Evolutionary conservation across 2,329 filamentous ascomycete species (phyloP).

Genomic region (Podosphaera fusca): DNA sequence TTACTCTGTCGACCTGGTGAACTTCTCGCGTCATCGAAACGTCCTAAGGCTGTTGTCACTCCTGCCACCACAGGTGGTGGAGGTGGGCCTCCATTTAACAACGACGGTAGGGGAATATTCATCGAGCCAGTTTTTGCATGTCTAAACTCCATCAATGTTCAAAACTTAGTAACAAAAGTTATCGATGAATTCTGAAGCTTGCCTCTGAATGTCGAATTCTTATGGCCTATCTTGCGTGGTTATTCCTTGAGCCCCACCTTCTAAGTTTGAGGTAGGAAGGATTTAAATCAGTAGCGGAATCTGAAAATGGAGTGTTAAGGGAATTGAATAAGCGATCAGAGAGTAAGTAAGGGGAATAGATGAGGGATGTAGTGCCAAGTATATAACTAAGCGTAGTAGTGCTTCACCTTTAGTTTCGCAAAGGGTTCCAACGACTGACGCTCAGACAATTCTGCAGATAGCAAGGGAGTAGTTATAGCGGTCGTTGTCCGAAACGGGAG

Average conservation of each 20-base stretch:
- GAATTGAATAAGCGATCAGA: background rate
- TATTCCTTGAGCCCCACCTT: background rate
- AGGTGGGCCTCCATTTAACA: conserved; percentile 7
- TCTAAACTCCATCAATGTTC: conserved; percentile 21
- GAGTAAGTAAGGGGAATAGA: background rate
- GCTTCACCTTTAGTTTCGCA: background rate
- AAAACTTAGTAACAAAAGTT: background rate
- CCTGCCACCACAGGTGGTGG: conserved; percentile 20
- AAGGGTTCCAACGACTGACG: background rate
- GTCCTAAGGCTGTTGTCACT: conserved; percentile 13
- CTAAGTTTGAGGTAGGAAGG: background rate
- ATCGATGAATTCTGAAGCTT: background rate
- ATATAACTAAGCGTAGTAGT: background rate
- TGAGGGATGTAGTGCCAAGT: background rate
- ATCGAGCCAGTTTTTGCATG: conserved; percentile 32
- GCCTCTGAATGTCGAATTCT: background rate
- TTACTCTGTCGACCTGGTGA: conserved; percentile 32
- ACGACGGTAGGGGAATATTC: conserved; percentile 11
- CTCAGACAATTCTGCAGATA: background rate
- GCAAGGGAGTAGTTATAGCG: background rate
- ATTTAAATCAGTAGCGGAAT: background rate
- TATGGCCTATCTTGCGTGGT: background rate
- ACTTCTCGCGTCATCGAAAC: conserved; percentile 37
- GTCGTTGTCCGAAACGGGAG: background rate
- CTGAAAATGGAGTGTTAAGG: background rate